Base-by-base conservation (phyloP, 1,139 yeast genomes). In the Kluyveromyces sp. region DNA sequence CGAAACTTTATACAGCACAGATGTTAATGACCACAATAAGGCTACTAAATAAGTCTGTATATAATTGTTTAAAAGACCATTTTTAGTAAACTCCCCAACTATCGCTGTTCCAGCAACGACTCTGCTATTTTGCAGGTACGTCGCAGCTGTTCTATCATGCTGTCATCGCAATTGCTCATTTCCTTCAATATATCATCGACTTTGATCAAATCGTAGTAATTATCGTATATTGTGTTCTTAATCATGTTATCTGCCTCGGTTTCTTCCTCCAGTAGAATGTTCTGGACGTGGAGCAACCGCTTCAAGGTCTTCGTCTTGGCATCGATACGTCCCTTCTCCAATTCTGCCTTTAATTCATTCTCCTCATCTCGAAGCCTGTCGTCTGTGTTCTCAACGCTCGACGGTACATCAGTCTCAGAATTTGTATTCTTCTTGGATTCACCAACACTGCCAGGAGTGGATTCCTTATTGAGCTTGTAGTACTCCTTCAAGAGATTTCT, bases 171-270 rank as follows among this genome's bases (percentile, higher is more conserved):
- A 42, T 40, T 26, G 48, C 48, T 22, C 39, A 54, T 46, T 19
- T 51, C 65, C 41, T 57, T 61, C 36, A 71, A 49, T 18, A 71
- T 66, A 34, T 69, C 69, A 47, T 71, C 71, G 33, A 73, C 67
- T 47, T 70, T 70, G 46, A 73, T 71, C 44, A 74, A 56, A 46
- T 74, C 78, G 53, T 71, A 72, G 58, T 73, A 74, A 49, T 74
- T 73, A 54, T 73, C 74, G 52, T 74, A 73, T 9, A 74, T 71
- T 39, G 74, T 72, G 33, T 73, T 71, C 47, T 73, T 73, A 39
- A 73, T 71, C 30, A 71, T 69, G 26, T 73, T 67, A 45, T 70
- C 71, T 38, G 71, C 70, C 18, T 68, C 61, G 22, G 70, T 69
- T 46, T 73, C 67, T 45, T 66, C 65, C 7, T 69, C 64, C 17